Evolutionary conservation across 2,329 filamentous ascomycete genomes (phyloP).

Genomic region (Penicillium sp.): DNA sequence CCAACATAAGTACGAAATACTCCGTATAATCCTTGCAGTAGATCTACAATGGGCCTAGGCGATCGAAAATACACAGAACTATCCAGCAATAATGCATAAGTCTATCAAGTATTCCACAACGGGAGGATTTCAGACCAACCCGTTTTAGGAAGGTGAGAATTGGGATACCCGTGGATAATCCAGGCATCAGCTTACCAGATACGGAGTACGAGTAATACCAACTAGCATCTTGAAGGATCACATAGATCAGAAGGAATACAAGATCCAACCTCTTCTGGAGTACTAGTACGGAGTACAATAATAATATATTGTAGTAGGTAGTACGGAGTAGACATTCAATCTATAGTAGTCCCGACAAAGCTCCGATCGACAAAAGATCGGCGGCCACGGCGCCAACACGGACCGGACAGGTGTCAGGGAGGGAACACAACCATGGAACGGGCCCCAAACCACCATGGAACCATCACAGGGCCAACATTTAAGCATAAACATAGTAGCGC

Average conservation of each 20-base stretch:
- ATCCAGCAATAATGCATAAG: neutral
- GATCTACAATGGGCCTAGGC: too few species aligned
- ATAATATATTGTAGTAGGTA: neutral
- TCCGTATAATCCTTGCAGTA: neutral
- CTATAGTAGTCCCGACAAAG: neutral
- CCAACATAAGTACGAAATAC: neutral
- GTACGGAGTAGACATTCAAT: neutral
- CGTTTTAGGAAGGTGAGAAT: neutral
- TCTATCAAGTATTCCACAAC: neutral
- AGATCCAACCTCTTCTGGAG: neutral
- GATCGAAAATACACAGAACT: neutral
- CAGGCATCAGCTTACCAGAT: neutral
- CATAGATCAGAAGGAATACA: neutral
- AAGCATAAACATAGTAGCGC: slow-evolving; percentile 28
- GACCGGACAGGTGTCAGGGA: slow-evolving; percentile 11
- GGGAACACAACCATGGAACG: slow-evolving; percentile 20
- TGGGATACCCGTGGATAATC: neutral
- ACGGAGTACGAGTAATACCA: neutral
- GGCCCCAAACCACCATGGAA: slow-evolving; percentile 16
- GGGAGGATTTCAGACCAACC: slow-evolving; percentile 3
- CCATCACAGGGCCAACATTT: slow-evolving; percentile 13
- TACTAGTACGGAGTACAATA: neutral
- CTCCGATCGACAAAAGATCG: slow-evolving; percentile 21
- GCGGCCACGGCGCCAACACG: slow-evolving; percentile 7
- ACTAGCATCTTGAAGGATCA: neutral